These are phyloP conservation scores for Pythium aphanidermatum DNA, from an alignment of 352 stramenopile genomes.

Conservation along the genomic window DNA sequence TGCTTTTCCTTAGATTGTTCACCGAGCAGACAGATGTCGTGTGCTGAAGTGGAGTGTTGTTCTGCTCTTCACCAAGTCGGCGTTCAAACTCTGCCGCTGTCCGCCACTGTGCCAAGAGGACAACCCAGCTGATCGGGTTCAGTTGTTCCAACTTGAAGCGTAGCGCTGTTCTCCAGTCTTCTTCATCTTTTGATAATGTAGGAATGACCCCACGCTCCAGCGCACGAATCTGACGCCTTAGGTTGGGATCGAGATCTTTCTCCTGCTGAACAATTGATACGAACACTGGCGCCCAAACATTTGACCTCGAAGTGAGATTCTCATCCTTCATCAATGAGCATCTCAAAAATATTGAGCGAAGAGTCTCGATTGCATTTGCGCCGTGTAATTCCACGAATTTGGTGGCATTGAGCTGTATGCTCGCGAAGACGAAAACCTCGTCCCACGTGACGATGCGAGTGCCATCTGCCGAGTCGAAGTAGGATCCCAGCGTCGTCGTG, in stretches of 20 bases:
- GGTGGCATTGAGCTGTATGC: constrained; percentile 7
- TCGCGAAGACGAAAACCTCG: constrained; percentile 2
- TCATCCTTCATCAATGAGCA: too few species aligned
- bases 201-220: not conserved
- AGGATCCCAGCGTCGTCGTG: too few species aligned
- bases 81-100: not conserved
- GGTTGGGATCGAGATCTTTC: too few species aligned
- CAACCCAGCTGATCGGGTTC: constrained; percentile 37
- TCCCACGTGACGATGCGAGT: too few species aligned
- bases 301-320: too few species aligned
- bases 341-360: too few species aligned
- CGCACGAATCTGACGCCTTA: constrained; percentile 30
- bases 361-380: too few species aligned
- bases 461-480: too few species aligned
- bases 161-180: constrained; percentile 21
- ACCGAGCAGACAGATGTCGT: constrained; percentile 26
- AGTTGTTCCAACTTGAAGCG: constrained; percentile 28
- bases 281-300: too few species aligned
- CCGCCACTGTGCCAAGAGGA: constrained; percentile 53
- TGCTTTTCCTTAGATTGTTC: constrained; percentile 23
- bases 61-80: constrained; percentile 14
- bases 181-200: not conserved
- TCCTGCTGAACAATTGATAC: too few species aligned
- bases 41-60: not conserved
- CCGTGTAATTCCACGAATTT: too few species aligned